These are phyloP conservation scores for Keqinozyma sinolaborantium DNA, from an alignment of 1,139 yeast species.

Conservation along the genomic window DNA sequence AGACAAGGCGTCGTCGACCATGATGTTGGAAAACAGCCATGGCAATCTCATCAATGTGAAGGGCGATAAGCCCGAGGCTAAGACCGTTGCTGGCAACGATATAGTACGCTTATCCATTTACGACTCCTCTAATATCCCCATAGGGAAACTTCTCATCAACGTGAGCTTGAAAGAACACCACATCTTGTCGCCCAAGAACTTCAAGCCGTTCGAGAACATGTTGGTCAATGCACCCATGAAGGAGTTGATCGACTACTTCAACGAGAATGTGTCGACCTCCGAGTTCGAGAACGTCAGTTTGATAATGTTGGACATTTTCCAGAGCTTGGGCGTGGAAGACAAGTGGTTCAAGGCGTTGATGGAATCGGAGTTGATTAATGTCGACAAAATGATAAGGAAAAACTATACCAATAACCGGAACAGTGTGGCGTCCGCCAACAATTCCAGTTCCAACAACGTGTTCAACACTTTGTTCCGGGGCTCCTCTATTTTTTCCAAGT, in stretches of 20 bases:
- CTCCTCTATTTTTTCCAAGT: conserved; percentile 73
- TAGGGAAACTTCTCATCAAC: conserved; percentile 60
- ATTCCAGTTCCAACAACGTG: conserved; percentile 36
- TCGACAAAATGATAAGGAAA: conserved; percentile 44
- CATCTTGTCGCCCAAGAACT: conserved; percentile 56
- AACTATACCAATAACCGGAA: conserved; percentile 25
- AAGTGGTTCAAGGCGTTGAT: conserved; percentile 69
- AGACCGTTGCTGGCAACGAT: conserved; percentile 20
- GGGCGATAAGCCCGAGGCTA: conserved; percentile 12
- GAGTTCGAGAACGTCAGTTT: conserved; percentile 54
- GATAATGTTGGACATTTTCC: conserved; percentile 62
- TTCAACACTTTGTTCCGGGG: conserved; percentile 83
- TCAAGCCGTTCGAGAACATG: conserved; percentile 60
- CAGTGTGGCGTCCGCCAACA: conserved; percentile 7
- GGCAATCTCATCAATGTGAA: conserved; percentile 24
- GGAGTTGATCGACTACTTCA: conserved; percentile 46
- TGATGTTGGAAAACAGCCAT: conserved; percentile 28
- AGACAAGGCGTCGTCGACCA: conserved; percentile 33
- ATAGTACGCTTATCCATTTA: conserved; percentile 42
- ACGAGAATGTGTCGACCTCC: conserved; percentile 36
- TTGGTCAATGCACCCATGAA: conserved; percentile 49
- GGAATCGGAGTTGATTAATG: conserved; percentile 55
- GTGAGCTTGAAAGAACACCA: conserved; percentile 54
- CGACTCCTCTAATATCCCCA: conserved; percentile 39
- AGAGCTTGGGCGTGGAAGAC: conserved; percentile 57